A percentile compares a stretch with the other conserved stretches of the same genome.
Conservation (phyloP, 345 rosid genomes). For the Nasturtium officinale region DNA sequence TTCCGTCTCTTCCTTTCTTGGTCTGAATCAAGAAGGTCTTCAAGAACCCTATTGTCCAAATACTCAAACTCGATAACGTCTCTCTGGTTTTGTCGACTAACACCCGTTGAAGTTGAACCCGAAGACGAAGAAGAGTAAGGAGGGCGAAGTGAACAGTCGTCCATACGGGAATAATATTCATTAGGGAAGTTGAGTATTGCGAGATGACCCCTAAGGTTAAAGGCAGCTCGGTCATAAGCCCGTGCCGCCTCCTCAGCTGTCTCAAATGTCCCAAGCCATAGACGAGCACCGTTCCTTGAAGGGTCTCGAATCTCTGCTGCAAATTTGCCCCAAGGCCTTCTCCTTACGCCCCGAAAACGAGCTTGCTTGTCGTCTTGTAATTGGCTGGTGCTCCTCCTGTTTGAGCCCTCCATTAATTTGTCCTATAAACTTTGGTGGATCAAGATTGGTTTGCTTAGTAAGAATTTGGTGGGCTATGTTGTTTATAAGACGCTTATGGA, state of each 20-base stretch:
- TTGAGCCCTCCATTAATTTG: slow-evolving; percentile 39
- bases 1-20: slow-evolving; percentile 54
- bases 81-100: slow-evolving; percentile 39
- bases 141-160: slow-evolving; percentile 39
- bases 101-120: slow-evolving; percentile 33
- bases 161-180: slow-evolving; percentile 51
- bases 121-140: slow-evolving; percentile 28
- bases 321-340: slow-evolving; percentile 83
- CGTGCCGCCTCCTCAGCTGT: slow-evolving; percentile 81
- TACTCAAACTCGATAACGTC: slow-evolving; percentile 80
- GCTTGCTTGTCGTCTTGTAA: slow-evolving; percentile 41
- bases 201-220: slow-evolving; percentile 60
- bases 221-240: slow-evolving; percentile 83
- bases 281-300: slow-evolving; percentile 57
- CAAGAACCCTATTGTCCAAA: slow-evolving; percentile 74
- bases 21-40: slow-evolving; percentile 77
- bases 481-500: slow-evolving; percentile 6
- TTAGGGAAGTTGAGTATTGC: slow-evolving; percentile 81
- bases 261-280: slow-evolving; percentile 86
- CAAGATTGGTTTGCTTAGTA: slow-evolving; percentile 33
- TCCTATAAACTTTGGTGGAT: slow-evolving; percentile 9
- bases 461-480: slow-evolving; percentile 8
- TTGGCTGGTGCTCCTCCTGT: slow-evolving; percentile 35
- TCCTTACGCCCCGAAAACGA: slow-evolving; percentile 62
- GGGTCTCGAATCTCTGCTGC: slow-evolving; percentile 96